Base-by-base conservation (phyloP, 208 protist species). In the Plasmodiophora brassicae region DNA sequence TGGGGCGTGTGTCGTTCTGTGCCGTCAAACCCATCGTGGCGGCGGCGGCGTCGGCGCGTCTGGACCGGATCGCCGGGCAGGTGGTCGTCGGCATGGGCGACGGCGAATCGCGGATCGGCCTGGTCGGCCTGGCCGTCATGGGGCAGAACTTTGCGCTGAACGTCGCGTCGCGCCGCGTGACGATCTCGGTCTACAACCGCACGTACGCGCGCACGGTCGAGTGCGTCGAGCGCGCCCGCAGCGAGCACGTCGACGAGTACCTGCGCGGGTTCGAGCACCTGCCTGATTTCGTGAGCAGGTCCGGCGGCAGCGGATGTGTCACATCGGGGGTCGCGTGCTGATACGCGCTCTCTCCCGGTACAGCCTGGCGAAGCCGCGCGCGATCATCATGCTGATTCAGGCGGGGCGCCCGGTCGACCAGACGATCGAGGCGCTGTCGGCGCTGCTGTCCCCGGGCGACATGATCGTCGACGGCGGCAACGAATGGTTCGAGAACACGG, bases 111-210 rank as follows among this genome's bases (percentile, higher is more conserved):
- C 89, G 92, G 1, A 94, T 98, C 85, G 97, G 96, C 84, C 94
- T 99, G 57, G 94, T 99, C 54, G 98, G 98, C 60, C 94, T 99
- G 8, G 98, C 95, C 86, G 97, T 99, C 32, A 99, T 99, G 98
- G 98, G 98, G 87, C 93, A 98, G 90, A 99, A 98, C 93, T 91
- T 99, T 39, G 96, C 97, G 14, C 93, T 98, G 43, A 99, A 99
- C 93, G 98, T 99, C 91, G 96, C 96, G 32, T 94, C 97, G 88
- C 94, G 98, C 86, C 96, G 96, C 45, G 99, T 98, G 87, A 90
- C 93, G 0, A 95, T 97, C 14, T 93, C 95, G 10, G 94, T 97
- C 22, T 97, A 94, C 91, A 98, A 98, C 91, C 94, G 97, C 90
- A 89, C 92, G 14, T 53, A 22, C 1, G 87, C 46, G 22, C 91